Conservation (phyloP, 306 rosid genomes). For the Sechiopsis laciniata region DNA sequence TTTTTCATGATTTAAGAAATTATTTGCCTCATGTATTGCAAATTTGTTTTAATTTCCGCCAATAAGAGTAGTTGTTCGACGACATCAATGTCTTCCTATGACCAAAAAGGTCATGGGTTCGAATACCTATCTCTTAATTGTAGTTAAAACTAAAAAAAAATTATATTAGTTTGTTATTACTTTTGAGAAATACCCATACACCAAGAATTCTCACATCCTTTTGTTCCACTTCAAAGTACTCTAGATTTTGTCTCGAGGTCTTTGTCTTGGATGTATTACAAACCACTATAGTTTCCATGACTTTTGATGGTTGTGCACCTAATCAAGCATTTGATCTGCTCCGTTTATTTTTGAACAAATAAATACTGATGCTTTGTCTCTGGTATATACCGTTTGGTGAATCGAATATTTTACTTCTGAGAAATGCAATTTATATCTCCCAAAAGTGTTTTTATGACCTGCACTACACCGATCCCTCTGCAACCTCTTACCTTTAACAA, state of each 20-base stretch:
- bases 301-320: neutral
- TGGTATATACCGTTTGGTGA: neutral
- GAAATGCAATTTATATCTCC: neutral
- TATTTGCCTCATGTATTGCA: neutral
- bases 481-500: neutral
- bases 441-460: neutral
- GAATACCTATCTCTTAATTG: too few relatives aligned
- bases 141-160: too few relatives aligned
- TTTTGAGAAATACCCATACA: neutral
- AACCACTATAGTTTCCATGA: neutral
- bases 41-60: too few relatives aligned
- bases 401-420: neutral
- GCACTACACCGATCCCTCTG: neutral
- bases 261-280: neutral
- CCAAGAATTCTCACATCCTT: neutral
- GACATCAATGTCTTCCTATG: too few relatives aligned
- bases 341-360: constrained; percentile 9
- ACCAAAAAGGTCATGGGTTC: too few relatives aligned
- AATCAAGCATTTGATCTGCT: neutral
- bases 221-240: neutral
- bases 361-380: neutral
- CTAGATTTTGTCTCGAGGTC: neutral
- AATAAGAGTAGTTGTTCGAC: too few relatives aligned
- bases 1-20: neutral
- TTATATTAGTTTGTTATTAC: neutral